Base-by-base conservation (phyloP, 192 early-diverging fungal genomes). In the Phlyctochytrium arcticum region DNA sequence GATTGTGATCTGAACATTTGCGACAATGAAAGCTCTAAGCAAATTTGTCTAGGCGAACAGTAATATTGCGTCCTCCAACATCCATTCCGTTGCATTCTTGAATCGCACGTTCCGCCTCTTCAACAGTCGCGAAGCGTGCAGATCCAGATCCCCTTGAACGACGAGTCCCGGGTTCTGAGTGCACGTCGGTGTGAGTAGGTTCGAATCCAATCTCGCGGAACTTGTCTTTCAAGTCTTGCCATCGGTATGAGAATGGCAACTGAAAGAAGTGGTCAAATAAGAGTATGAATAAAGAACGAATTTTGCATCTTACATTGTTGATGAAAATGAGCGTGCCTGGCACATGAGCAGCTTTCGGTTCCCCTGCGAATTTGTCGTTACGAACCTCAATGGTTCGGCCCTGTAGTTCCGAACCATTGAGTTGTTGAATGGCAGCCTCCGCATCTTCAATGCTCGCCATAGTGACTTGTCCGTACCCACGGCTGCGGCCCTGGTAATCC, bases 391-490 rank as follows among this genome's bases (percentile, higher is more conserved):
- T 77, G 5, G 56, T 24, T 7, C 82, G 55, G 34, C 79, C 79
- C 5, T 48, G 31, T 26, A 84, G 23, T 29, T 79, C 79, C 30
- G 54, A 49, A 3, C 75, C 74, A 48, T 77, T 76, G 34, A 80
- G 57, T 33, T 47, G 44, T 37, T 73, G 50, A 55, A 79, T 76
- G 48, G 70, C 72, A 3, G 60, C 65, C 47, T 66, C 42, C 8
- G 80, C 77, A 48, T 81, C 81, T 65, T 78, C 79, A 6, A 65
- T 60, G 17, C 74, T 79, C 12, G 66, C 48, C 81, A 83, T 83
- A 12, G 89, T 36, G 23, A 89, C 87, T 26, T 82, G 84, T 9
- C 87, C 90, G 75, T 85, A 90, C 4, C 90, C 90, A 37, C 85
- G 72, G 75, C 82, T 86, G 44, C 84, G 74, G 21, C 89, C 89